Percentiles rank a stretch among this genome's conserved stretches.
phyloP scores from a whole-genome alignment of 371 early-diverging fungal genomes.

The Mucor velutinosus region DNA sequence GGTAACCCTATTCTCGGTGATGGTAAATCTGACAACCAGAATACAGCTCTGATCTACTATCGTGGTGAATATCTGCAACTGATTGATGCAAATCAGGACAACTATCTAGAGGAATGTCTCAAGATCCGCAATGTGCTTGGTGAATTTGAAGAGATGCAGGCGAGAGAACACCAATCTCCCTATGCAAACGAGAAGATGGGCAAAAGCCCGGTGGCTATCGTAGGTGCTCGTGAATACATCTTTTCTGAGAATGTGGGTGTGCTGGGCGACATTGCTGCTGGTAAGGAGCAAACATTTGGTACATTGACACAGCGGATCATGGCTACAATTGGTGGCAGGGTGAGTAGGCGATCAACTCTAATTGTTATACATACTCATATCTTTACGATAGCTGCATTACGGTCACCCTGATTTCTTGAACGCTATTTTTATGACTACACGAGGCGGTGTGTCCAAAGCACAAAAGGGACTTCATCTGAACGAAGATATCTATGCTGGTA shows the following conservation, averaged over 20 bases:
- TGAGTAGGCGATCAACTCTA: conserved; percentile 6
- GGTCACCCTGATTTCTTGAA: conserved; percentile 94
- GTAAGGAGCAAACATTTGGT: conserved; percentile 90
- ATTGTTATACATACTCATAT: neutral
- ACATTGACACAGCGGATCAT: conserved; percentile 87
- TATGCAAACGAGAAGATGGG: conserved; percentile 52
- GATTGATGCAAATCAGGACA: conserved; percentile 93
- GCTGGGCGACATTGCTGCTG: conserved; percentile 89
- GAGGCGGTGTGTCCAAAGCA: conserved; percentile 88
- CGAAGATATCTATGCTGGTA: conserved; percentile 94
- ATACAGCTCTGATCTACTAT: conserved; percentile 79
- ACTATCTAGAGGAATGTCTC: conserved; percentile 87
- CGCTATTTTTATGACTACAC: conserved; percentile 86
- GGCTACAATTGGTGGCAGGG: conserved; percentile 82
- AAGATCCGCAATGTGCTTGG: conserved; percentile 86
- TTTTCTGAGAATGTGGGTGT: conserved; percentile 90
- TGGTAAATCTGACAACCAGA: conserved; percentile 92
- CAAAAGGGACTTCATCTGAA: conserved; percentile 91
- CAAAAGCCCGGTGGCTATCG: conserved; percentile 83
- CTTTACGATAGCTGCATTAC: conserved; percentile 66
- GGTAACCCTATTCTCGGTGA: conserved; percentile 94
- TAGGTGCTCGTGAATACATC: conserved; percentile 91
- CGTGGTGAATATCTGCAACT: conserved; percentile 87
- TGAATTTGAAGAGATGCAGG: conserved; percentile 77
- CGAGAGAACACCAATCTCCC: conserved; percentile 56